A percentile compares a stretch with the other conserved stretches of the same genome.
phyloP scores from a whole-genome alignment of 352 stramenopile genomes.

The Phytophthora uliginosa region DNA sequence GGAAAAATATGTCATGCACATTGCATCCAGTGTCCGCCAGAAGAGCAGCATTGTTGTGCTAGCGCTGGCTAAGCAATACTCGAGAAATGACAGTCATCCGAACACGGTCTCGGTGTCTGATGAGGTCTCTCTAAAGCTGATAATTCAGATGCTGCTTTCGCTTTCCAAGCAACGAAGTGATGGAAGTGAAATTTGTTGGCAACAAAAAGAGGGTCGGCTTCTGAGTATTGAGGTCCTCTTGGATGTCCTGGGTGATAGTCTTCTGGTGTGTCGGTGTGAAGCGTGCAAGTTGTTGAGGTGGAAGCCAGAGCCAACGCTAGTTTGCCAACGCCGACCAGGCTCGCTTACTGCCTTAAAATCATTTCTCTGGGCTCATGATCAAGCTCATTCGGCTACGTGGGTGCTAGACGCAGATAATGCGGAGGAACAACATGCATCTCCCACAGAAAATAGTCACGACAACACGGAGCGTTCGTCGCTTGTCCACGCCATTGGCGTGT shows the following conservation, averaged over 20 bases:
- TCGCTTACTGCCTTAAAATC: conserved; percentile 10
- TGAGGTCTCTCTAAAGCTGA: conserved; percentile 38
- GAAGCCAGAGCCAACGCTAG: conserved; percentile 5
- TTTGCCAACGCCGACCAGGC: not conserved
- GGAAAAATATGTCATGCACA: conserved; percentile 79
- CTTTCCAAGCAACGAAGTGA: conserved; percentile 39
- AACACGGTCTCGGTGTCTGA: not conserved
- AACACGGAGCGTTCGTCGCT: conserved; percentile 24
- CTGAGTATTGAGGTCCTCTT: conserved; percentile 71
- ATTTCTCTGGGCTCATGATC: conserved; percentile 31
- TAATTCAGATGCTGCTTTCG: conserved; percentile 61
- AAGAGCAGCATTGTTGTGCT: conserved; percentile 62
- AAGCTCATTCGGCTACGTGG: conserved; percentile 51
- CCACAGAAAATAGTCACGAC: not conserved
- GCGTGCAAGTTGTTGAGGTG: conserved; percentile 9
- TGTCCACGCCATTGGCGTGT: conserved; percentile 24
- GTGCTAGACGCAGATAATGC: conserved; percentile 12
- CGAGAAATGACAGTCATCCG: not conserved
- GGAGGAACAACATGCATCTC: not conserved
- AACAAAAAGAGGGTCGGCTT: conserved; percentile 75
- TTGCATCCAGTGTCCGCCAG: conserved; percentile 75
- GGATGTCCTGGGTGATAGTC: conserved; percentile 49
- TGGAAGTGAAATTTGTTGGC: conserved; percentile 55
- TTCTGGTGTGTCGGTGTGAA: conserved; percentile 15
- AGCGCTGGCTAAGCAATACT: conserved; percentile 49